A percentile compares a stretch with the other conserved stretches of the same genome.
Evolutionary conservation across 23 red algal genomes (phyloP).

Genomic region (Gracilaria caudata): DNA sequence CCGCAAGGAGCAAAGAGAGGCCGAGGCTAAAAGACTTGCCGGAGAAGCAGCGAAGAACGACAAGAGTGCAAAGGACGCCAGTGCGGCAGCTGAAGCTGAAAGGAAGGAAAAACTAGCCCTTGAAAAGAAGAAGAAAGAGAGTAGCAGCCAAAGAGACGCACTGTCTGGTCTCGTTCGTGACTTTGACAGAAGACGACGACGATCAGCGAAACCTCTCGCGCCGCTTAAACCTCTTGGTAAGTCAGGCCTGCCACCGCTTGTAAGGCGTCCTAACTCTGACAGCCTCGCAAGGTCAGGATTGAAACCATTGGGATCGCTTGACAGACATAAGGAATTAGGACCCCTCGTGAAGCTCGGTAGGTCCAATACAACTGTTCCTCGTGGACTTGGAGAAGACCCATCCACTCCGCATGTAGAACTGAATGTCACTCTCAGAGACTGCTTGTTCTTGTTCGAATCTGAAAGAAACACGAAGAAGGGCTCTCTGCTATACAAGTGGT

Average conservation of each 20-base stretch:
- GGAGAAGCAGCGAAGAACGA: slow-evolving; percentile 51
- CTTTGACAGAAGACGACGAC: slow-evolving; percentile 20
- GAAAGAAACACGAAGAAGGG: slow-evolving; percentile 50
- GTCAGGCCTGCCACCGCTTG: slow-evolving; percentile 5
- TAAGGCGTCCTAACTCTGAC: slow-evolving; percentile 3
- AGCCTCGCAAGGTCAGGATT: slow-evolving; percentile 10
- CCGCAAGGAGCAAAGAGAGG: slow-evolving; percentile 40
- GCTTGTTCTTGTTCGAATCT: slow-evolving; percentile 57
- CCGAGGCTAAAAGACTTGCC: slow-evolving; percentile 40
- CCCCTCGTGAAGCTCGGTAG: slow-evolving; percentile 11
- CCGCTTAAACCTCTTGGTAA: slow-evolving; percentile 43
- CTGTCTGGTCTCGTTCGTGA: slow-evolving; percentile 37
- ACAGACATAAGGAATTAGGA: slow-evolving; percentile 13
- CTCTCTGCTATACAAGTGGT: slow-evolving; percentile 63
- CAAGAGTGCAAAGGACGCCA: slow-evolving; percentile 58
- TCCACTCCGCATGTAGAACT: slow-evolving; percentile 1
- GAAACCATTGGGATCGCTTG: slow-evolving; percentile 38
- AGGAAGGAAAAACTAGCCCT: slow-evolving; percentile 58
- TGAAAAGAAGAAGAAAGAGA: slow-evolving; percentile 64
- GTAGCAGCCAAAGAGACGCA: slow-evolving; percentile 65
- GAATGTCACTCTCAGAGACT: slow-evolving; percentile 48
- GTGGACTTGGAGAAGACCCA: slow-evolving; percentile 12
- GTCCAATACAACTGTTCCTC: not conserved
- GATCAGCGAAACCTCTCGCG: slow-evolving; percentile 44
- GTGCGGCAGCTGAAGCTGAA: slow-evolving; percentile 57